These are phyloP conservation scores for Paecilomyces dactylethromorphus DNA, from an alignment of 2,329 filamentous ascomycete genomes.

Conservation along the genomic window DNA sequence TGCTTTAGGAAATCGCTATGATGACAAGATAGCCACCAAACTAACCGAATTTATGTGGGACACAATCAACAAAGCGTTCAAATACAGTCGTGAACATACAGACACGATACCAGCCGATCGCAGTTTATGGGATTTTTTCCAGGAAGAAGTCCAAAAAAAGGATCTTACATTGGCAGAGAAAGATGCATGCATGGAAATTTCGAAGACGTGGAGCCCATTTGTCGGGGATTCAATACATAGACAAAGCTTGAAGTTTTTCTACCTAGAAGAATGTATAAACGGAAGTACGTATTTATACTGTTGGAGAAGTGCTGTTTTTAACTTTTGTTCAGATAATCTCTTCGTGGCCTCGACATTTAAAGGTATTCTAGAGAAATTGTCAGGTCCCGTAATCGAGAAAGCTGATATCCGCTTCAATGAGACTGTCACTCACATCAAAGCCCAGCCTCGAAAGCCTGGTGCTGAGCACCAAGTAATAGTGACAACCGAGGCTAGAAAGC, in stretches of 20 bases:
- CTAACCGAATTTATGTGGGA: conserved; percentile 47
- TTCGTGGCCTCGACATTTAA: conserved; percentile 58
- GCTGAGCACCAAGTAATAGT: conserved; percentile 37
- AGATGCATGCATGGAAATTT: conserved; percentile 46
- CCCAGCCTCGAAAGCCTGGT: conserved; percentile 12
- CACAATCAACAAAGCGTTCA: conserved; percentile 53
- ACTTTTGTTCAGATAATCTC: conserved; percentile 44
- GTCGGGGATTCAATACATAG: conserved; percentile 53
- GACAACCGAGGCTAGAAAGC: conserved; percentile 30
- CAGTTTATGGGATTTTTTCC: conserved; percentile 54
- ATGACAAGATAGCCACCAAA: conserved; percentile 22
- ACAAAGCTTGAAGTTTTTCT: conserved; percentile 60
- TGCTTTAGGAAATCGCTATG: conserved; percentile 37
- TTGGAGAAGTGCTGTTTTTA: neutral
- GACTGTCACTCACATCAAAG: conserved; percentile 34
- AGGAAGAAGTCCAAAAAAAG: conserved; percentile 40
- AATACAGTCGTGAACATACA: conserved; percentile 49
- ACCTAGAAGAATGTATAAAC: conserved; percentile 60
- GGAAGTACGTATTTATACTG: conserved; percentile 37
- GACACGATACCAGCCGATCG: conserved; percentile 44
- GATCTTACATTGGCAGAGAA: conserved; percentile 36
- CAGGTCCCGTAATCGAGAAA: conserved; percentile 37
- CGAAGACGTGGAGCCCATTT: conserved; percentile 60
- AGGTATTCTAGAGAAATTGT: conserved; percentile 46
- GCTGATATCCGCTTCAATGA: conserved; percentile 45